phyloP scores from a whole-genome alignment of 1,284 basidiomycete genomes.

The Cerrena zonata region DNA sequence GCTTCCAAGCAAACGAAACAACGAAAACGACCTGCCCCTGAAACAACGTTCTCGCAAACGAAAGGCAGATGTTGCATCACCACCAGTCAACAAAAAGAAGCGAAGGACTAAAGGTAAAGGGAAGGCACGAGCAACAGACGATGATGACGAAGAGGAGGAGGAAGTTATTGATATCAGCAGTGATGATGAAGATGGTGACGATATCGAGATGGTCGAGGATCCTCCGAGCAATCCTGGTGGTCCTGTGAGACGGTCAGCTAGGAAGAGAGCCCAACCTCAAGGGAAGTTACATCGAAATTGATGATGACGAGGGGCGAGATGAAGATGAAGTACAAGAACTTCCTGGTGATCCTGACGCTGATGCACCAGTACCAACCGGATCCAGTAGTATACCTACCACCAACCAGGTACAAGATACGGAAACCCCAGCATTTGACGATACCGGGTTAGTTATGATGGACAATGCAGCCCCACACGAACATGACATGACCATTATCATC shows the following conservation, averaged over 20 bases:
- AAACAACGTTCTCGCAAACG: conserved; percentile 16
- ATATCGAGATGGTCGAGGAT: too few species aligned
- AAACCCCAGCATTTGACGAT: conserved; percentile 8
- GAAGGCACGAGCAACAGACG: conserved; percentile 12
- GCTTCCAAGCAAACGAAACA: conserved; percentile 20
- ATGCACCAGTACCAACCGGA: conserved; percentile 6
- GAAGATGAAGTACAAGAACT: conserved; percentile 3
- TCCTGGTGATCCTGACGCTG: conserved; percentile 8
- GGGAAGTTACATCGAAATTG: conserved; percentile 21
- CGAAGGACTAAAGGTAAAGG: conserved; percentile 40
- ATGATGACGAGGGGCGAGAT: conserved; percentile 17
- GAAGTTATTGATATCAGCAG: conserved; percentile 22
- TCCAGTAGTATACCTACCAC: background rate
- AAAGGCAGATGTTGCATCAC: conserved; percentile 11
- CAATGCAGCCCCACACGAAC: conserved; percentile 1
- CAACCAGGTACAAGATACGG: background rate
- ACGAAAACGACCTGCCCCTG: conserved; percentile 11
- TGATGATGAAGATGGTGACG: conserved; percentile 23
- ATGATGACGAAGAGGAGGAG: conserved; percentile 21
- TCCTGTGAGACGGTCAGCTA: conserved; percentile 18
- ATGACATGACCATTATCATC: background rate
- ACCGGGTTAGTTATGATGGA: conserved; percentile 14
- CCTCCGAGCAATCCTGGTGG: too few species aligned
- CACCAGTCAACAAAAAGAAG: conserved; percentile 40
- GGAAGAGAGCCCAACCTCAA: conserved; percentile 15